Base-by-base conservation (phyloP, 2,329 filamentous ascomycete genomes). In the Ophiosphaerella herpotricha region DNA sequence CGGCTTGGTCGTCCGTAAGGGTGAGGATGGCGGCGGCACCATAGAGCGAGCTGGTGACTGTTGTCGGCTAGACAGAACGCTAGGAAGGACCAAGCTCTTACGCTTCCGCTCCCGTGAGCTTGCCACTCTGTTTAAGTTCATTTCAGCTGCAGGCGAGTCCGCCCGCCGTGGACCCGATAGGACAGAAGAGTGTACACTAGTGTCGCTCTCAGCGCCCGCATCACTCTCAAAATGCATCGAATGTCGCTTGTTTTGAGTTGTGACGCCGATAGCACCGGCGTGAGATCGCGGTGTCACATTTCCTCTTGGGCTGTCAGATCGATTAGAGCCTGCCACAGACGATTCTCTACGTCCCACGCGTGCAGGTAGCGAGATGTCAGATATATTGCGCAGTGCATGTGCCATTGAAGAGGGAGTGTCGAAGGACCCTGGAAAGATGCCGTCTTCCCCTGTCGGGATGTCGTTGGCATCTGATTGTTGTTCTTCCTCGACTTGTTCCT, bases 251-350 rank as follows among this genome's bases (percentile, higher is more conserved):
- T 86, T 88, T 46, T 89, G 70, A 7, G 71, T 67, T 73, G 87
- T 74, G 13, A 87, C 75, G 55, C 78, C 83, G 61, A 76, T 78
- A 47, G 78, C 77, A 55, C 82, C 84, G 43, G 83, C 85, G 63
- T 93, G 87, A 0, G 93, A 97, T 55, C 90, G 87, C 9, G 94
- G 94, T 3, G 94, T 99, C 9, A 90, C 89, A 54, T 52, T 60
- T 16, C 95, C 92, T 70, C 86, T 86, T 0, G 94, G 94, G 68
- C 94, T 99, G 69, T 85, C 94, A 3, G 94, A 96, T 55, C 90
- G 83, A 1, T 90, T 93, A 2, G 91, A 96, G 24, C 85, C 85
- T 21, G 89, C 78, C 54, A 87, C 76, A 52, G 88, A 85, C 44
- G 87, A 86, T 16, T 78, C 73, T 51, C 80, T 77, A 21, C 79